Evolutionary conservation across 2,329 filamentous ascomycete species (phyloP), one percentile per base, ranked within the genome.

Genomic region (Talaromyces pinophilus): DNA sequence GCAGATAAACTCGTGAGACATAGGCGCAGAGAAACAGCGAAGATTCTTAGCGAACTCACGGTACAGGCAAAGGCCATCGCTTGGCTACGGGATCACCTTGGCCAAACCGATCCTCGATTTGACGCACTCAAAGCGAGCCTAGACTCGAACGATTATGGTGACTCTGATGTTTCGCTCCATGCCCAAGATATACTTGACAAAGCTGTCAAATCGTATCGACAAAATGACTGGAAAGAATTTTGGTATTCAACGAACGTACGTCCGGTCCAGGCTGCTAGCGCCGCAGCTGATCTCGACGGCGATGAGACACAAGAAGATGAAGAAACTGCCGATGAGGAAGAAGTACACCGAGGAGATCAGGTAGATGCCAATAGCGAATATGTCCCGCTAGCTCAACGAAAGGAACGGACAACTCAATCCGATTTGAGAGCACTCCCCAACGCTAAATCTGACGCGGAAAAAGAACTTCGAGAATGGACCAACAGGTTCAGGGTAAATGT

Each of bases 161-260:
- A 78, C 61, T 61, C 62, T 28, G 59, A 67, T 5, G 72, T 77
- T 42, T 75, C 74, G 2, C 64, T 22, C 10, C 55, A 68, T 28
- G 69, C 72, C 10, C 69, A 69, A 13, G 67, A 63, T 25, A 67
- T 74, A 11, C 52, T 75, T n/a, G 67, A 70, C 6, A 30, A 59
- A 1, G 72, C 72, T 22, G 68, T 72, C 6, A 50, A 52, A 28
- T 63, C 59, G 6, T 71, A 70, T 7, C 48, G 66, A 17, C n/a
- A 65, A 0, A 67, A 72, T 30, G 75, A 79, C 67, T 78, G 77
- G 69, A 71, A 67, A 38, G 11, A 68, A 1, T 79, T 77, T 62
- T 79, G 73, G 57, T 40, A 63, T 62, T 7, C 19, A 13, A n/a
- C 60, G n/a, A 57, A 50, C 10, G 44, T 5, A 30, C 8, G 8